These are phyloP conservation scores for Geotrichum armillariae DNA, from an alignment of 1,139 yeast genomes.

Conservation along the genomic window DNA sequence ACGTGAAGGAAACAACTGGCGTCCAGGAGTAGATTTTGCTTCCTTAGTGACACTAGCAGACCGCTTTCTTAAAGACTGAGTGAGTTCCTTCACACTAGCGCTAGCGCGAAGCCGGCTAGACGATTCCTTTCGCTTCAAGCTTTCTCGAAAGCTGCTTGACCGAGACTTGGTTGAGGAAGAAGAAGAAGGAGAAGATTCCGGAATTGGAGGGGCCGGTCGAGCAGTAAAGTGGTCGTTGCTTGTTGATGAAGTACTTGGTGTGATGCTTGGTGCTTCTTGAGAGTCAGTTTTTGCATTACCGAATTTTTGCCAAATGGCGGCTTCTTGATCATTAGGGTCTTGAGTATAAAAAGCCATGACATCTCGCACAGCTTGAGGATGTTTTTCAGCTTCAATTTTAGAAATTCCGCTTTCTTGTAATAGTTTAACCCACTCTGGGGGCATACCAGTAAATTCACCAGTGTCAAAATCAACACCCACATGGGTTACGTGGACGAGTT, in stretches of 20 bases:
- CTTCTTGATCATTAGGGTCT: slow-evolving; percentile 64
- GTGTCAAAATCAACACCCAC: slow-evolving; percentile 84
- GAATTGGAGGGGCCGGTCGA: slow-evolving; percentile 20
- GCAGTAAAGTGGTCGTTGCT: slow-evolving; percentile 13
- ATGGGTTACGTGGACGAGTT: slow-evolving; percentile 88
- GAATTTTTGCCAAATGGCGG: slow-evolving; percentile 74
- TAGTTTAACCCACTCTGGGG: slow-evolving; percentile 86
- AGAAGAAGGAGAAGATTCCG: slow-evolving; percentile 1
- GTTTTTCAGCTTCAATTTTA: slow-evolving; percentile 78
- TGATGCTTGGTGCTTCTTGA: background rate
- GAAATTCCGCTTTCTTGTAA: slow-evolving; percentile 85
- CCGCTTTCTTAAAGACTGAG: slow-evolving; percentile 20
- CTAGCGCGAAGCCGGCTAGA: slow-evolving; percentile 15
- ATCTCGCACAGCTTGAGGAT: slow-evolving; percentile 93
- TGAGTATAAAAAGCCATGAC: slow-evolving; percentile 80
- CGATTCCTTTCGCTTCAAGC: slow-evolving; percentile 21
- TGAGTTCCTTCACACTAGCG: slow-evolving; percentile 21
- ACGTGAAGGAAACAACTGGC: slow-evolving; percentile 58
- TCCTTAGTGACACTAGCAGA: slow-evolving; percentile 19
- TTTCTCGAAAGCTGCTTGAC: slow-evolving; percentile 20
- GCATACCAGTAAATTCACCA: slow-evolving; percentile 87
- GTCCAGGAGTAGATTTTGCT: slow-evolving; percentile 13
- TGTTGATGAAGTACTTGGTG: background rate
- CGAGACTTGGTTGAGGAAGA: slow-evolving; percentile 8
- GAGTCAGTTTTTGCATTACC: slow-evolving; percentile 39